Base-by-base conservation (phyloP, 2,329 filamentous ascomycete species). In the Calonectria naviculata region DNA sequence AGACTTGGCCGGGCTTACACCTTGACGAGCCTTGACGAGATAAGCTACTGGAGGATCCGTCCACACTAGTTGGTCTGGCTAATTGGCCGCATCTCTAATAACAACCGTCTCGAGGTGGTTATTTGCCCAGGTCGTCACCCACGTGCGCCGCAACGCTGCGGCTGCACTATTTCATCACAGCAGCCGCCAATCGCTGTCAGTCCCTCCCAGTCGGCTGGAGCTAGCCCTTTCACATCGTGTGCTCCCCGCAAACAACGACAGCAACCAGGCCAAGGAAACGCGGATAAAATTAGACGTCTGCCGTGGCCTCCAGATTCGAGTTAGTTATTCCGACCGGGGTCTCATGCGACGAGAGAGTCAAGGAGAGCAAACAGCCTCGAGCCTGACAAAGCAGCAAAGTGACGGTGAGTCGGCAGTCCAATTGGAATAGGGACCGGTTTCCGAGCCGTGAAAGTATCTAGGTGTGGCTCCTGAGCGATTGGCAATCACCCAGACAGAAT, bases 121-220 rank as follows among this genome's bases (percentile, higher is more conserved):
- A 72, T 72, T 72, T 68, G 71, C 64, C 56, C 49, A 34, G 71
- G 67, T 66, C 62, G 54, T 75, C 73, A 66, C 68, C 68, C 77
- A 77, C 77, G 77, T 78, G 77, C 70, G 65, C 64, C 70, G 67
- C 71, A 64, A 64, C 74, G 65, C 77, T 78, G 77, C 75, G 71
- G 70, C 74, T 76, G 67, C 44, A 61, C 67, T 46, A 67, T 71
- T 71, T 78, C 67, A 77, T 78, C 77, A 78, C 77, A 72, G 49
- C 66, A 34, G 71, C 67, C 73, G 61, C 77, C 77, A 78, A 78
- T 78, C 70, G 75, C 72, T 63, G 70, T 61, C 52, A 69, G 58
- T 71, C 58, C 74, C 74, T 78, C 74, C 70, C 71, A 66, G 75
- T 76, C 73, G 72, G 73, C 75, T 75, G 75, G 70, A 56, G 26